These are phyloP conservation scores for Mortierella polycephala DNA, from an alignment of 371 early-diverging fungal genomes.

Conservation along the genomic window DNA sequence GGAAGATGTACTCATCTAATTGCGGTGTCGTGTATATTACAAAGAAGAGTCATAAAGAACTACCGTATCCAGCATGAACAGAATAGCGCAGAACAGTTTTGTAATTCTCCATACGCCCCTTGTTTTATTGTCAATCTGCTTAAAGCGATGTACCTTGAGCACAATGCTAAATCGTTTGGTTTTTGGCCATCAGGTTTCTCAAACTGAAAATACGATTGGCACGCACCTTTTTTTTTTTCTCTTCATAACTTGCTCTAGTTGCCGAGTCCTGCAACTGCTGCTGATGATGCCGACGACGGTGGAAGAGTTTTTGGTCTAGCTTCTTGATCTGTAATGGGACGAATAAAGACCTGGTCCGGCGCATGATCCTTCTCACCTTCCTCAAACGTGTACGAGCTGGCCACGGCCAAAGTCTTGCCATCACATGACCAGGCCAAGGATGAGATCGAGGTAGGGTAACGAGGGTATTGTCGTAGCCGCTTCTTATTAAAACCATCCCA, in stretches of 20 bases:
- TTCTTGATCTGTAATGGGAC: constrained; percentile 76
- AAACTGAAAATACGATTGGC: too few species aligned
- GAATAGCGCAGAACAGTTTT: too few species aligned
- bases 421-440: constrained; percentile 83
- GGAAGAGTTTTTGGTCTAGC: constrained; percentile 66
- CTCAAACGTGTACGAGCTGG: constrained; percentile 93
- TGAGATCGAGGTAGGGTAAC: constrained; percentile 87
- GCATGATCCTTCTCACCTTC: constrained; percentile 93
- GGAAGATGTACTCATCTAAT: constrained; percentile 6
- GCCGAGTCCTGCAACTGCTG: constrained; percentile 19
- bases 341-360: constrained; percentile 84
- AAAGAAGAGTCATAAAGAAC: not conserved
- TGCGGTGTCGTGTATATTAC: constrained; percentile 8
- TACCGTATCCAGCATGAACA: not conserved
- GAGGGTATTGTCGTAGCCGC: constrained; percentile 81
- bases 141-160: too few species aligned
- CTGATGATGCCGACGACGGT: constrained; percentile 37
- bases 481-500: constrained; percentile 96
- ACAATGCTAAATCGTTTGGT: too few species aligned
- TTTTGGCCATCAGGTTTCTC: too few species aligned
- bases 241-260: not conserved
- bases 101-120: too few species aligned
- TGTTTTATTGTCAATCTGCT: too few species aligned
- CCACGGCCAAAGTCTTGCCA: constrained; percentile 87
- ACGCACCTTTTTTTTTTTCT: constrained; percentile 1